These are phyloP conservation scores for Arxiozyma slooffiae DNA, from an alignment of 1,139 yeast genomes.

Conservation along the genomic window DNA sequence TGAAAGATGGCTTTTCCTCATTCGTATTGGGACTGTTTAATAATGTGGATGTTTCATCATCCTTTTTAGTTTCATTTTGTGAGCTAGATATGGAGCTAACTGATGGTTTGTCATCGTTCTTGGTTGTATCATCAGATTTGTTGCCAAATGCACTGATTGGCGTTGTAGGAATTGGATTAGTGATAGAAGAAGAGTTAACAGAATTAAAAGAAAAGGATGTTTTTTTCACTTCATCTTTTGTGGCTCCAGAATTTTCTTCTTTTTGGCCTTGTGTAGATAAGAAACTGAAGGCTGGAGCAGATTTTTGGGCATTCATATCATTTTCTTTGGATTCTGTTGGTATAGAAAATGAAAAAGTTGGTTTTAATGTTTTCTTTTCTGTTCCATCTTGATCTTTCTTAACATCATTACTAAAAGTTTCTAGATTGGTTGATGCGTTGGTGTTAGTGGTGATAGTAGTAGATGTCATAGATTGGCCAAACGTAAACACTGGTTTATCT, in stretches of 20 bases:
- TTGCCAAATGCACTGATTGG: not conserved
- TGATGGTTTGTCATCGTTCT: not conserved
- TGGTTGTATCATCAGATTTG: not conserved
- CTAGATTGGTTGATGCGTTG: not conserved
- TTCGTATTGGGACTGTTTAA: not conserved
- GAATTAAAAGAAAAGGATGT: not conserved
- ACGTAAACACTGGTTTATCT: conserved; percentile 22
- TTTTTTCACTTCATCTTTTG: not conserved
- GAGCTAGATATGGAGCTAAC: not conserved
- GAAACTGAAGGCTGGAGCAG: not conserved
- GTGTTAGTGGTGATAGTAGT: conserved; percentile 1
- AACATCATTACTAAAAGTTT: not conserved
- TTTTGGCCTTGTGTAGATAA: not conserved
- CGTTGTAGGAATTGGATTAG: not conserved
- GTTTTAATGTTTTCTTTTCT: conserved; percentile 5
- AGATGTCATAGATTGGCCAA: conserved; percentile 13
- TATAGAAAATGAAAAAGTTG: conserved; percentile 17
- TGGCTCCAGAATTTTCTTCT: not conserved
- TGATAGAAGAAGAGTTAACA: not conserved
- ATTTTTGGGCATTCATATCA: not conserved
- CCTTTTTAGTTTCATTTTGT: not conserved
- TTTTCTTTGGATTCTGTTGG: not conserved
- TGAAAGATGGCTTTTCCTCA: conserved; percentile 2
- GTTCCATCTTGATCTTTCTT: not conserved
- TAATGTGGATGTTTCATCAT: not conserved